Evolutionary conservation across 2,329 filamentous ascomycete species (phyloP).

Genomic region (Monilinia aucupariae): DNA sequence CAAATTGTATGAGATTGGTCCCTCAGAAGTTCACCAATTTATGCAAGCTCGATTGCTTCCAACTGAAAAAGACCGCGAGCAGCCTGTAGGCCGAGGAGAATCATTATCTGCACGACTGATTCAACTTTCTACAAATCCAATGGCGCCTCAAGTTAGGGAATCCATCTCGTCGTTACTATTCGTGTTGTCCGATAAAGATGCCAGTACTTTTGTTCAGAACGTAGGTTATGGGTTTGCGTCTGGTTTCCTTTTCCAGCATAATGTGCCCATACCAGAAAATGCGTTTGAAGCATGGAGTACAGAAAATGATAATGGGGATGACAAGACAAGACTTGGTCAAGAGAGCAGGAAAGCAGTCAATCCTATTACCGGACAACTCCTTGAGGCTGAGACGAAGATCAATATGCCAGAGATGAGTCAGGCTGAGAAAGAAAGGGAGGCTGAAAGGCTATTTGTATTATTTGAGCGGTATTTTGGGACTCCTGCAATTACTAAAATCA

Average conservation of each 20-base stretch:
- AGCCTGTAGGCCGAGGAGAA: constrained; percentile 69
- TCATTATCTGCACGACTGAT: constrained; percentile 73
- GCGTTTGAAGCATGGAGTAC: constrained; percentile 51
- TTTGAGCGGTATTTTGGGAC: constrained; percentile 31
- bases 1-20: constrained; percentile 64
- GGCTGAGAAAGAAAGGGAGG: constrained; percentile 84
- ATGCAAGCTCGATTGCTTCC: constrained; percentile 70
- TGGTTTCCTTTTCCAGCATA: constrained; percentile 80
- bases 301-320: constrained; percentile 19
- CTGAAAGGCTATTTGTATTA: constrained; percentile 34
- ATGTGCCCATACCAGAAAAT: constrained; percentile 68
- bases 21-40: constrained; percentile 52
- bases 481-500: not conserved
- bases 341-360: constrained; percentile 28
- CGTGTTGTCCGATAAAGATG: constrained; percentile 76
- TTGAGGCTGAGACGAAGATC: constrained; percentile 34
- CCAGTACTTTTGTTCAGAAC: constrained; percentile 76
- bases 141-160: constrained; percentile 65
- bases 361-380: constrained; percentile 32
- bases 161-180: constrained; percentile 77
- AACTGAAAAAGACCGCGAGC: constrained; percentile 66
- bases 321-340: constrained; percentile 27
- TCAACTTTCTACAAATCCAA: constrained; percentile 67
- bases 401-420: constrained; percentile 71
- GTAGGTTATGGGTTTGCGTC: constrained; percentile 93